Evolutionary conservation across 805 yeast genomes (phyloP).

Genomic region (Yarrowia sp.): DNA sequence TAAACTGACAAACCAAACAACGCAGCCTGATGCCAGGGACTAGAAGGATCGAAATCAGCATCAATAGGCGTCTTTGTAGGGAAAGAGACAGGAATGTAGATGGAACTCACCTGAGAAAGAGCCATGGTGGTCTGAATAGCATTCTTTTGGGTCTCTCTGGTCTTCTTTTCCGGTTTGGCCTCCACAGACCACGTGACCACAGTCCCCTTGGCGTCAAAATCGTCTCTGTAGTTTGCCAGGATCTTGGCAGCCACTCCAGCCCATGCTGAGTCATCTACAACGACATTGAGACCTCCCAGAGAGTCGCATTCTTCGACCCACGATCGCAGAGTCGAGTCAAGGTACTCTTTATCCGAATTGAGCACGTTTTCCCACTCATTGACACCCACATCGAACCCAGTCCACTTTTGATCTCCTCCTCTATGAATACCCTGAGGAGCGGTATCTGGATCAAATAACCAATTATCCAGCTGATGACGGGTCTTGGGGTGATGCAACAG

Average conservation of each 20-base stretch:
- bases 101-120: conserved; percentile 57
- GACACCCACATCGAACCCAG: conserved; percentile 58
- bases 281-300: conserved; percentile 71
- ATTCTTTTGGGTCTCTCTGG: conserved; percentile 47
- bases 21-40: conserved; percentile 56
- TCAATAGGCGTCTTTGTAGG: conserved; percentile 43
- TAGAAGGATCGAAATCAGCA: conserved; percentile 42
- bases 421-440: conserved; percentile 49
- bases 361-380: conserved; percentile 59
- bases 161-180: conserved; percentile 43
- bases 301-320: conserved; percentile 78
- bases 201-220: conserved; percentile 62
- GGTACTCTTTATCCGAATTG: conserved; percentile 54
- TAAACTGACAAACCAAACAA: conserved; percentile 51
- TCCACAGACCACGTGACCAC: conserved; percentile 58
- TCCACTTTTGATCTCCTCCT: conserved; percentile 48
- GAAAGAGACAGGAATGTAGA: conserved; percentile 62
- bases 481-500: conserved; percentile 70
- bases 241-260: conserved; percentile 70
- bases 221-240: conserved; percentile 69
- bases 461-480: conserved; percentile 61
- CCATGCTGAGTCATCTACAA: conserved; percentile 86
- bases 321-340: conserved; percentile 66
- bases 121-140: conserved; percentile 58
- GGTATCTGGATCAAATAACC: conserved; percentile 59